These are phyloP conservation scores for Blastomyces percursus DNA, from an alignment of 2,329 filamentous ascomycete species.

Conservation along the genomic window DNA sequence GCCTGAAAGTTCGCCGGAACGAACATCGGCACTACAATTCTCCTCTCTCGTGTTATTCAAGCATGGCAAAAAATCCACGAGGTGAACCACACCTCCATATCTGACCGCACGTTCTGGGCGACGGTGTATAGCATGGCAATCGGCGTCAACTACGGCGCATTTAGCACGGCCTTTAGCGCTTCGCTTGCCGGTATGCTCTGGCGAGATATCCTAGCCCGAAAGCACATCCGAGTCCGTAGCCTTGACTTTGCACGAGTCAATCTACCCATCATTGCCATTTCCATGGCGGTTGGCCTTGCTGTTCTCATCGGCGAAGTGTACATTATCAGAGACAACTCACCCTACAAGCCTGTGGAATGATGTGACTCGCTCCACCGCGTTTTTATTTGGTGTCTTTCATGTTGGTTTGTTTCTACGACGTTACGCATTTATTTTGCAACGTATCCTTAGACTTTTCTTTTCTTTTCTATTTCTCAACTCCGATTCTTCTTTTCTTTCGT, in stretches of 20 bases:
- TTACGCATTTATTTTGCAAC: neutral
- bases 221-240: slow-evolving; percentile 54
- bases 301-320: slow-evolving; percentile 56
- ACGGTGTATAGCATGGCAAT: slow-evolving; percentile 65
- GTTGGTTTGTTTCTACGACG: neutral
- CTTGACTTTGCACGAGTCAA: slow-evolving; percentile 60
- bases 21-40: slow-evolving; percentile 65
- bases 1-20: slow-evolving; percentile 56
- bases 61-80: slow-evolving; percentile 53
- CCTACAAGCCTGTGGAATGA: slow-evolving; percentile 22
- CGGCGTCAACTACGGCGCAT: slow-evolving; percentile 64
- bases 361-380: neutral
- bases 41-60: slow-evolving; percentile 60
- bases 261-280: slow-evolving; percentile 57
- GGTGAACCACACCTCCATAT: slow-evolving; percentile 40
- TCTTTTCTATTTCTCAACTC: neutral
- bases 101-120: slow-evolving; percentile 58
- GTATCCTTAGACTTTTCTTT: neutral
- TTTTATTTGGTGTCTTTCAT: neutral
- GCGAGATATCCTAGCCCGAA: slow-evolving; percentile 57
- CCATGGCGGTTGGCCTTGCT: slow-evolving; percentile 53
- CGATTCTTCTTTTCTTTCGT: neutral
- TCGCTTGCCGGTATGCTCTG: slow-evolving; percentile 61
- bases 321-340: slow-evolving; percentile 38
- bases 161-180: slow-evolving; percentile 60